Evolutionary conservation across 179 eudicot species (phyloP), one percentile per base, ranked within the genome.

Genomic region (Amaranthus tricolor): DNA sequence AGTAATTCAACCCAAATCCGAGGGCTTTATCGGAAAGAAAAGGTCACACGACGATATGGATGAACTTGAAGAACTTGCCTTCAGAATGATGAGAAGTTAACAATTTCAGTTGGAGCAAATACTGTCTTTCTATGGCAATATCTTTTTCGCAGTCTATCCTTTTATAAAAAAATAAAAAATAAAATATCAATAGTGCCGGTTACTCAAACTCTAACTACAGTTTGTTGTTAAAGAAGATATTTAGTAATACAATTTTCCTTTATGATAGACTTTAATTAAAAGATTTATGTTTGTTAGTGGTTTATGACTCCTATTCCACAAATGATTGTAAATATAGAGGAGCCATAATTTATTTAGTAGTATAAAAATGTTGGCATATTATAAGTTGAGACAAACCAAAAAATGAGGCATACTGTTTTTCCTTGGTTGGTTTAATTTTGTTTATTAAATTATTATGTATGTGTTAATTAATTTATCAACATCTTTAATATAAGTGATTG

Each of bases 21-120:
- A 87, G 74, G 80, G 83, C 7, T 66, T 82, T 21, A 73, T 80
- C 69, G 76, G 66, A 58, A 91, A 83, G 85, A 89, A 84, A 81
- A 91, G 90, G 68, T 78, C 90, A 60, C 84, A 77, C 68, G 74
- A 81, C 68, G 97, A 89, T 31, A 79, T 90, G 84, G 84, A 87
- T 81, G 96, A 94, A 86, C 98, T 94, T 73, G 92, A 94, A 85
- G 98, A 83, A 73, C 72, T 94, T 47, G 98, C 97, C 21, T 66
- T 88, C 62, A 86, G 97, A 68, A 94, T 91, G 92, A 89, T 89
- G 96, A 88, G 87, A 72, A 80, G 82, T 76, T 92, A 78, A 83
- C 47, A 31, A 2, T 31, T 31, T 31, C 40, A 31, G 2, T 31
- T 31, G 40, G 40, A 31, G 40, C 40, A 31, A 31, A 31, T 31